phyloP scores from a whole-genome alignment of 2,329 filamentous ascomycete genomes.

The Neocucurbitaria cava region DNA sequence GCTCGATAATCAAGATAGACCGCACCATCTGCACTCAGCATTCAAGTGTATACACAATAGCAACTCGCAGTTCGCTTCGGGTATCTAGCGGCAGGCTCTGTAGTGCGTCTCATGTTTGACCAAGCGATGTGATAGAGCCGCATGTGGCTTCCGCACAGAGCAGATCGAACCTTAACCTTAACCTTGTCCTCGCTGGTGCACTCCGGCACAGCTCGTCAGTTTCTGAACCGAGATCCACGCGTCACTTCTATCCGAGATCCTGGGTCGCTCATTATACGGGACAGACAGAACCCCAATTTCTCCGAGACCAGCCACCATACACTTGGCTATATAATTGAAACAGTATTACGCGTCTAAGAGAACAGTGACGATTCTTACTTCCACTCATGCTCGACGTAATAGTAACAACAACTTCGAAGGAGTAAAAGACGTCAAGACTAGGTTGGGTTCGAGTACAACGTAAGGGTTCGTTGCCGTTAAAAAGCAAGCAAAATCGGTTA shows the following conservation, averaged over 20 bases:
- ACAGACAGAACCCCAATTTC: neutral
- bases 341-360: slow-evolving; percentile 2
- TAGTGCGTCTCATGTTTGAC: neutral
- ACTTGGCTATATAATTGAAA: slow-evolving; percentile 14
- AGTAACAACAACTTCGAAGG: neutral
- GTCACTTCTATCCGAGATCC: slow-evolving; percentile 12
- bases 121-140: slow-evolving; percentile 3
- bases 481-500: slow-evolving; percentile 17
- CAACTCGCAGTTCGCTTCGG: neutral
- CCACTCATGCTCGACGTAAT: neutral
- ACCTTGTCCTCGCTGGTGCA: neutral
- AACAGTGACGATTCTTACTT: slow-evolving; percentile 6
- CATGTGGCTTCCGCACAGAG: slow-evolving; percentile 4
- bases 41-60: neutral
- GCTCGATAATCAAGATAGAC: neutral
- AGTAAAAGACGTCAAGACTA: slow-evolving; percentile 12
- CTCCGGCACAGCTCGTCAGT: slow-evolving; percentile 5
- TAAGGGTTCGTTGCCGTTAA: slow-evolving; percentile 10
- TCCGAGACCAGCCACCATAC: neutral
- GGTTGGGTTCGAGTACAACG: slow-evolving; percentile 12
- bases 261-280: slow-evolving; percentile 6
- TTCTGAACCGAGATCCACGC: slow-evolving; percentile 7
- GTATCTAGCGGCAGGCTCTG: neutral
- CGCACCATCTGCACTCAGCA: neutral
- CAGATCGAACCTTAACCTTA: neutral